Base-by-base conservation (phyloP, 768 basidiomycete genomes). In the Suillus bovinus region DNA sequence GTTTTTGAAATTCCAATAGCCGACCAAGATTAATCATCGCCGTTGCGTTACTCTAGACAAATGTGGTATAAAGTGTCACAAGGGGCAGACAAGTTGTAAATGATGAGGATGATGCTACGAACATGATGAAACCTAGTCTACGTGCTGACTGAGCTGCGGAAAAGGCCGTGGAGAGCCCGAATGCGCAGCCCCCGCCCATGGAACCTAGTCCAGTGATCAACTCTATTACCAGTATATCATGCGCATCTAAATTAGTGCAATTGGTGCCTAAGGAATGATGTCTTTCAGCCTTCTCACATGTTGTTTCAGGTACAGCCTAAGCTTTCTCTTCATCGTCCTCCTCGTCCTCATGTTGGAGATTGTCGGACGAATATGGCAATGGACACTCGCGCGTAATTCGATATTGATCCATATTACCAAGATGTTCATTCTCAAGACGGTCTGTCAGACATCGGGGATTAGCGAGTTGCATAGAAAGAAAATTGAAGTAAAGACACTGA, bases 391-490 rank as follows among this genome's bases (percentile, higher is more conserved):
- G 82, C 2, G 90, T 93, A 47, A 91, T 86, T 27, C 94, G 92
- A 73, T 93, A 96, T 68, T 94, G 93, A 81, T 93, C 93, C 74
- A 91, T 86, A 73, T 97, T 97, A 80, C 92, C 91, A 31, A 96
- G 77, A 66, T 97, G 95, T 76, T 97, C 95, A 76, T 91, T 94
- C 74, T 96, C 92, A 46, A 93, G 76, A 66, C 92, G 91, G 74
- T 84, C 89, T 92, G 66, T 20, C 36, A 52, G 8, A 38, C 38
- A 14, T 27, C 38, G 3, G 64, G 60, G 29, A 20, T 63, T n/a
- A 20, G 22, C 34, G 22, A 60, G 38, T 10, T 24, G 22, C 5
- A 13, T 22, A 20, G 27, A 38, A 44, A 39, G 49, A 34, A 41
- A 11, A 17, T 60, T 7, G 52, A 44, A 14, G 57, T n/a, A 17